Base-by-base conservation (phyloP, 441 rosid species). In the Jatropha multifida region DNA sequence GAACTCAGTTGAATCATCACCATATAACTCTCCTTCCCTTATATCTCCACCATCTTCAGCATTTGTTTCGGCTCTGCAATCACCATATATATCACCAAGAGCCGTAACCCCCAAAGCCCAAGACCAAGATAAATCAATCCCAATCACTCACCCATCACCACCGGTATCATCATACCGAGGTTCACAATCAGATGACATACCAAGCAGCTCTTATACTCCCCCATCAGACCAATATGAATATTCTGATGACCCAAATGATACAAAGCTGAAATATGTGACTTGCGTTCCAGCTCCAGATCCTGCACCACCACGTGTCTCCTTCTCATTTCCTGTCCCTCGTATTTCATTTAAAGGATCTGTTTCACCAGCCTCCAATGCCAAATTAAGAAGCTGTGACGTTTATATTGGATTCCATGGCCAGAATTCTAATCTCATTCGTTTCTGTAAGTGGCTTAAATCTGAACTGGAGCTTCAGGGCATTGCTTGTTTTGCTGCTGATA, bases 31-130 rank as follows among this genome's bases (percentile, higher is more conserved):
- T 52, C 97, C 96, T 37, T 88, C 89, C 69, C 90, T 90, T 48
- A 83, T 88, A 76, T 94, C 97, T 61, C 99, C 97, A 49, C 92
- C 97, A 37, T 94, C 99, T 55, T 94, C 97, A n/a, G 97, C 97
- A 75, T 92, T 94, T 79, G 97, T 93, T 77, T 94, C 99, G 13
- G 97, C 99, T 77, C 78, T 93, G 51, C 97, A 93, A 79, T 94
- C 98, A 44, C 99, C 99, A 3, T 94, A 92, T 76, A 91, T 94
- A 75, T 92, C 99, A 66, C 99, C 99, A 18, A 85, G 97, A 78
- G 97, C 92, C 77, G 75, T 81, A 71, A 73, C 71, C 70, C 80
- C 85, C 18, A 76, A 76, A 68, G 64, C 85, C 23, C 78, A 77
- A 48, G 83, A 82, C n/a, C 69, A 56, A 9, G 32, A 56, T 32